phyloP scores from a whole-genome alignment of 2,329 filamentous ascomycete genomes.

The Penicillium nordicum region DNA sequence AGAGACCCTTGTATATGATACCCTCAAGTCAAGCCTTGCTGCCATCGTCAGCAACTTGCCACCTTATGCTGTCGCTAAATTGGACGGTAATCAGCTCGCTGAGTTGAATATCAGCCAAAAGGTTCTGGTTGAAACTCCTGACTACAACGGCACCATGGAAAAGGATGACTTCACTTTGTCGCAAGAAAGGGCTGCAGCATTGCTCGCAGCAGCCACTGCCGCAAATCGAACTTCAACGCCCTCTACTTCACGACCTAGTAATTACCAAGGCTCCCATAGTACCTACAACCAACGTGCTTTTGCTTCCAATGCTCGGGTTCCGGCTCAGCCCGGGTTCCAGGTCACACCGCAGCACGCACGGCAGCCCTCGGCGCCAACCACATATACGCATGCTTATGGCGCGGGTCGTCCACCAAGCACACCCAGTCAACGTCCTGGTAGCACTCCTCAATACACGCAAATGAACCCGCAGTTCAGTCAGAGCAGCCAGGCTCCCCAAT shows the following conservation, averaged over 20 bases:
- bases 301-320: constrained; percentile 27
- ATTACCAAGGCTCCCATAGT: constrained; percentile 30
- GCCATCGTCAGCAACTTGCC: constrained; percentile 72
- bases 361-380: constrained; percentile 30
- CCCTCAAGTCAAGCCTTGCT: constrained; percentile 70
- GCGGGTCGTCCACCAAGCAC: constrained; percentile 34
- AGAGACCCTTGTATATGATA: constrained; percentile 62
- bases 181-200: constrained; percentile 38
- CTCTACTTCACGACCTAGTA: constrained; percentile 28
- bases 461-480: constrained; percentile 34
- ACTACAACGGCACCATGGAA: constrained; percentile 77
- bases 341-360: constrained; percentile 30
- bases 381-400: constrained; percentile 35
- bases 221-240: constrained; percentile 36
- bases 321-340: constrained; percentile 29
- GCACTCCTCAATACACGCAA: constrained; percentile 36
- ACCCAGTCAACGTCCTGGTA: constrained; percentile 37
- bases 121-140: constrained; percentile 67
- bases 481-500: constrained; percentile 37
- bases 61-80: constrained; percentile 79
- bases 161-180: constrained; percentile 68
- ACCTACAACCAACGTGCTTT: constrained; percentile 37
- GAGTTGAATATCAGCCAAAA: constrained; percentile 78
- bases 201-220: constrained; percentile 30
- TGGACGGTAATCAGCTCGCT: constrained; percentile 81